phyloP scores from a whole-genome alignment of 1,139 yeast species.

The Suhomyces bribrorum region DNA sequence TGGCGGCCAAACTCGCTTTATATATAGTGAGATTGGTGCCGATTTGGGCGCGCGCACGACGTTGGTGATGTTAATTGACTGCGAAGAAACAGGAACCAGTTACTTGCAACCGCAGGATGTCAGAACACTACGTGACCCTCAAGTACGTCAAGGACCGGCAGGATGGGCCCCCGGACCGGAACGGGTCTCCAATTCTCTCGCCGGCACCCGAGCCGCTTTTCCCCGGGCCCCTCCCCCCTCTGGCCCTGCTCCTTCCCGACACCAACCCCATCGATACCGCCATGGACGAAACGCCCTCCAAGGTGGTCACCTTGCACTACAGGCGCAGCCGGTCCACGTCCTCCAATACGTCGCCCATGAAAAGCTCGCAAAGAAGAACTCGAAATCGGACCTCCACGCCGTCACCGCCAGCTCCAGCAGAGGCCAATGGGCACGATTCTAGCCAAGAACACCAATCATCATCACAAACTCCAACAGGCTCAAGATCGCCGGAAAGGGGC shows the following conservation, averaged over 20 bases:
- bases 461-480: not conserved
- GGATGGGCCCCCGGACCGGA: not conserved
- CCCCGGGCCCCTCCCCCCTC: no score
- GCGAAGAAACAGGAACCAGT: constrained; percentile 7
- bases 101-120: constrained; percentile 1
- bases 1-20: no score
- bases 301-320: constrained; percentile 11
- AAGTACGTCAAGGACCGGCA: constrained; percentile 11
- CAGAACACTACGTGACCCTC: constrained; percentile 7
- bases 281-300: constrained; percentile 5
- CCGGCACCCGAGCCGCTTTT: not conserved
- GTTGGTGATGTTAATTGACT: constrained; percentile 6
- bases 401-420: constrained; percentile 3
- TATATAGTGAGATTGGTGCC: not conserved
- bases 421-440: not conserved
- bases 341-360: constrained; percentile 8
- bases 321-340: not conserved
- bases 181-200: not conserved
- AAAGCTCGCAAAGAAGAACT: constrained; percentile 9
- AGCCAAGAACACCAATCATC: not conserved
- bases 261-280: not conserved
- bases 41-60: constrained; percentile 7
- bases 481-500: not conserved
- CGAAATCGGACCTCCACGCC: constrained; percentile 12
- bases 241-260: not conserved